Evolutionary conservation across 192 early-diverging fungal species (phyloP), one percentile per base, ranked within the genome.

Genomic region (Gorgonomyces haynaldii): DNA sequence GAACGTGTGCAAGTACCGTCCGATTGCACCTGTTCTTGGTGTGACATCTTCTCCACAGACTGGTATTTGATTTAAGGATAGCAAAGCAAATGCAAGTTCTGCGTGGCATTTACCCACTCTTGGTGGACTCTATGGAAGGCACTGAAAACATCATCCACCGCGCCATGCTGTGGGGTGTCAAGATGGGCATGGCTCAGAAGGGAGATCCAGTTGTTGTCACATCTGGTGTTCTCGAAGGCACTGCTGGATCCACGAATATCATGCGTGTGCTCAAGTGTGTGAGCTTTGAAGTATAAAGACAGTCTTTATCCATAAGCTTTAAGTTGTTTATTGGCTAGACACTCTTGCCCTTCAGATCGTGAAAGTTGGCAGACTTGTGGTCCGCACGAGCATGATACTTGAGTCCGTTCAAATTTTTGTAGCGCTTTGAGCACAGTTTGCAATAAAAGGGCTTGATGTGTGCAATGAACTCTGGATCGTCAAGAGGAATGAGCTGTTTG

Each of bases 381-480:
- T 51, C 53, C 31, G 54, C 58, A n/a, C 53, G 40, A 16, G 62
- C 67, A 54, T 96, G 91, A 64, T 96, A 96, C 73, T 93, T 92
- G 52, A 96, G 74, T 4, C 91, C 91, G 54, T 91, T 91, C 52
- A 89, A 61, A 65, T 96, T 96, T 70, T 96, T 93, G 81, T 96
- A 96, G 28, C 88, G 67, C 61, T 93, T 93, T 56, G 83, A 83
- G 70, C 88, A 96, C 13, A 65, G 24, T 15, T 54, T 48, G 45
- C 66, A 68, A n/a, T 57, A 60, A 36, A 59, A 64, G 4, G 62
- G 61, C 21, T 43, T 44, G 12, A 27, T 20, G 22, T 19, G 26
- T 3, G 41, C 26, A 22, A 30, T 24, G 27, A 27, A 15, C 4
- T 49, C 47, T 34, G 47, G 37, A 49, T 39, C 47, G 27, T n/a